Base-by-base conservation (phyloP, 345 rosid genomes). In the Arabidopsis suecica region DNA sequence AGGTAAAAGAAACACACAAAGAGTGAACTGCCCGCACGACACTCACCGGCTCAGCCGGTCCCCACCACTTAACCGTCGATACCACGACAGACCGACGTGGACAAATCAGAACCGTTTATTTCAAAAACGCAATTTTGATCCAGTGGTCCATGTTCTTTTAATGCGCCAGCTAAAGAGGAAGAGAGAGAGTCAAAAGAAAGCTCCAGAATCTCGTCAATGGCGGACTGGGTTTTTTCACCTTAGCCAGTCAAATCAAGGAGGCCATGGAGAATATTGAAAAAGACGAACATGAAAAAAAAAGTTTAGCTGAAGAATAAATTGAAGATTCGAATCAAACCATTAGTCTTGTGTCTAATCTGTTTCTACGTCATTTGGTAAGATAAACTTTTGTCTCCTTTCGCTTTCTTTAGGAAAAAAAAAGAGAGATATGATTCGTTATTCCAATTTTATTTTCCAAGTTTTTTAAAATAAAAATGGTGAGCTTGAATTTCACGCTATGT, bases 401-500 rank as follows among this genome's bases (percentile, higher is more conserved):
- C 23, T 42, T 64, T 73, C 48, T 65, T 68, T 51, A 50, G 20
- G 13, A 30, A 72, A 20, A 50, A 50, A 38, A 61, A 54, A 36
- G 41, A 78, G 69, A 65, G 68, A 81, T 83, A 74, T 77, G 81
- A 84, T 84, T 91, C 87, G 66, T 50, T 76, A 79, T 44, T 71
- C 69, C 36, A 75, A 72, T 57, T 58, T 58, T 56, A 5, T 22
- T 20, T 16, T 42, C 22, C 22, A 48, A 32, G 76, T 55, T 61
- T 47, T 70, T 13, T 6, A 6, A 41, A 28, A 28, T 3, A 28
- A 25, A 30, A 55, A 25, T 37, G 33, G 69, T 33, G 45, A 68
- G 78, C 89, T 84, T 89, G 68, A 87, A 68, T 6, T 25, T 82
- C 85, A 86, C 92, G 88, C 91, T 67, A 59, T 77, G 75, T 77